Percentiles rank a stretch among this genome's conserved stretches.
These are phyloP conservation scores for Colletotrichum sp. DNA, from an alignment of 2,329 filamentous ascomycete genomes.

Conservation along the genomic window DNA sequence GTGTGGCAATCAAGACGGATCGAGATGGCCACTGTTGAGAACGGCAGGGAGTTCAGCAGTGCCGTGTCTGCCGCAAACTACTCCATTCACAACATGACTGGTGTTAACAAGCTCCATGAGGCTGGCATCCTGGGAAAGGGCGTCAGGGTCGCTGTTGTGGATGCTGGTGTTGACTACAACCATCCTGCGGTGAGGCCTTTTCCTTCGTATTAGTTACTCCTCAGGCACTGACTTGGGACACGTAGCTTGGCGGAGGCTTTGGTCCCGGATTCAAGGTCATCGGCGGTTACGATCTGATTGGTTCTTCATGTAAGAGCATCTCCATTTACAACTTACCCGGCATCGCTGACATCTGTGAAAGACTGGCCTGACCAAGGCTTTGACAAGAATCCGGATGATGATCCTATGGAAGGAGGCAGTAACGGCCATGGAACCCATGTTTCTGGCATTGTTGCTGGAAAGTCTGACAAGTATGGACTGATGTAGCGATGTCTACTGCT, in stretches of 20 bases:
- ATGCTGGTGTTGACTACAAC: constrained; percentile 44
- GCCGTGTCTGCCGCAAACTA: constrained; percentile 27
- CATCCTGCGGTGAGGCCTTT: constrained; percentile 36
- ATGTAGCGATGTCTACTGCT: neutral
- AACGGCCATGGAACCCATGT: constrained; percentile 42
- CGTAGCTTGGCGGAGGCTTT: constrained; percentile 17
- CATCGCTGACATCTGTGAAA: neutral
- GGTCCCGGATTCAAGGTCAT: constrained; percentile 17
- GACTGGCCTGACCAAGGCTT: neutral
- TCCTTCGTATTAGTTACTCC: neutral
- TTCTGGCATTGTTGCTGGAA: constrained; percentile 30
- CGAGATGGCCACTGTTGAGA: neutral
- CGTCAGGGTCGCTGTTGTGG: constrained; percentile 42
- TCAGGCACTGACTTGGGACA: neutral
- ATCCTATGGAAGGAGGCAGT: constrained; percentile 34
- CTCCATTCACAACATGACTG: constrained; percentile 41
- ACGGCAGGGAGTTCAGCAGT: neutral
- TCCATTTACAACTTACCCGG: neutral
- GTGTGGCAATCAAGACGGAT: constrained; percentile 17
- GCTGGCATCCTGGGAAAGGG: constrained; percentile 41
- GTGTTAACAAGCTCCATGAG: constrained; percentile 41
- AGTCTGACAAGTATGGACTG: neutral
- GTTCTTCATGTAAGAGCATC: neutral
- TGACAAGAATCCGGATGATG: constrained; percentile 35
- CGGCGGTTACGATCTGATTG: constrained; percentile 21